Conservation (phyloP, 768 basidiomycete species). For the Candolleomyces efflorescens region DNA sequence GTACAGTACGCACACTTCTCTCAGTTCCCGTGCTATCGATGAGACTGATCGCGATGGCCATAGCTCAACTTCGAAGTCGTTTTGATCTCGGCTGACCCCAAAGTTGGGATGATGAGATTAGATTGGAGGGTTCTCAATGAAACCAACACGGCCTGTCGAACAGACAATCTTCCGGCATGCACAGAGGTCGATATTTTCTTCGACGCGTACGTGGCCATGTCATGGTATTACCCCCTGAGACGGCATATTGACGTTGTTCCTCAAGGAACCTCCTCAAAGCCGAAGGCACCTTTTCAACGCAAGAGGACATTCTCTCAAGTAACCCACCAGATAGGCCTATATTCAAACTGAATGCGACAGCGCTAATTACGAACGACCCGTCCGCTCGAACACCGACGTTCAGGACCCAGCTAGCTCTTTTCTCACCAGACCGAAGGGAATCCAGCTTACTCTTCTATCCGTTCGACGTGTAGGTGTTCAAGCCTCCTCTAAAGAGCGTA, state of each 20-base stretch:
- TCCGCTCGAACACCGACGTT: constrained; percentile 18
- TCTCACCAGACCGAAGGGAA: constrained; percentile 14
- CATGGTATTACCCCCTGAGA: not conserved
- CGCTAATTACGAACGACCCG: constrained; percentile 11
- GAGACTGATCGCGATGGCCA: not conserved
- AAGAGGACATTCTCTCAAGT: constrained; percentile 11
- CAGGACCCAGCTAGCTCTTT: constrained; percentile 18
- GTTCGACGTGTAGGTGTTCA: constrained; percentile 18
- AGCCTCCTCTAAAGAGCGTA: not conserved
- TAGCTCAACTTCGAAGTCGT: constrained; percentile 14
- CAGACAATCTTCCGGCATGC: constrained; percentile 14
- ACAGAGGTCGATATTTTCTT: constrained; percentile 19
- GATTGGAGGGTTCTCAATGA: constrained; percentile 20
- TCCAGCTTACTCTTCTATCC: constrained; percentile 20
- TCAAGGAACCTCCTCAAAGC: constrained; percentile 13
- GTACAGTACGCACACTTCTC: not conserved
- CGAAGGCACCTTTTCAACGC: constrained; percentile 2
- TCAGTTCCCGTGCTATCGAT: not conserved
- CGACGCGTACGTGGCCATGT: constrained; percentile 13
- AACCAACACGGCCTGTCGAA: constrained; percentile 13
- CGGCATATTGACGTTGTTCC: not conserved
- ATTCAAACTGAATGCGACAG: constrained; percentile 17
- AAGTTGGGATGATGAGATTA: constrained; percentile 13
- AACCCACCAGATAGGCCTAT: constrained; percentile 16
- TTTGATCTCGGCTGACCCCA: constrained; percentile 19